Conservation (phyloP, 495 filamentous ascomycete genomes). For the Darksidea phi region DNA sequence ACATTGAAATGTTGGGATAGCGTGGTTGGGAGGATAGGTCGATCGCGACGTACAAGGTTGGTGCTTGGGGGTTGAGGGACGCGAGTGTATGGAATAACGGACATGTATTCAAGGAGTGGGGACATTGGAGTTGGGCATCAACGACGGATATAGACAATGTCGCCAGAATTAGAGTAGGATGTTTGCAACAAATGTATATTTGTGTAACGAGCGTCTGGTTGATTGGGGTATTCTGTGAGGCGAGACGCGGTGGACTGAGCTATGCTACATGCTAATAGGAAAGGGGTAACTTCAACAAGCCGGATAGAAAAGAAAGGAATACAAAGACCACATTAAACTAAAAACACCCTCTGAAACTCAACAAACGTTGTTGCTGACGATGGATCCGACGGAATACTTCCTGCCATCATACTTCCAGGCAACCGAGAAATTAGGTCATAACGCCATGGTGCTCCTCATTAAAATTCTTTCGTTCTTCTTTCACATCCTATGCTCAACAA, state of each 20-base stretch:
- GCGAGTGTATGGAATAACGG: no score
- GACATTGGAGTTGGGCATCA: no score
- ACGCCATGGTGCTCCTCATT: constrained; percentile 13
- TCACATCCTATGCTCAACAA: constrained; percentile 4
- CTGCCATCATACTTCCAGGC: constrained; percentile 10
- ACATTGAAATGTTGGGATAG: no score
- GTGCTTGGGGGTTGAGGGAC: no score
- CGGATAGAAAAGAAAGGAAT: not conserved
- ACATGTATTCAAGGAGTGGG: no score
- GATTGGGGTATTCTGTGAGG: constrained; percentile 6
- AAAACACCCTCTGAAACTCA: not conserved
- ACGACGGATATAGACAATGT: no score
- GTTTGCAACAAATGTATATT: no score
- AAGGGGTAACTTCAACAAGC: not conserved
- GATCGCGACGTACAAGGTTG: no score
- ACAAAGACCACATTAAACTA: not conserved
- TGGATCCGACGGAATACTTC: constrained; percentile 14
- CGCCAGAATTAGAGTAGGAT: no score
- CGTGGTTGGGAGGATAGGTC: no score
- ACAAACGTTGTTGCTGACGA: not conserved
- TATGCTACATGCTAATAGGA: constrained; percentile 6
- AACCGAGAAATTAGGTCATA: not conserved
- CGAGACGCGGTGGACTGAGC: not conserved
- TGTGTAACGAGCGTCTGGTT: constrained; percentile 1
- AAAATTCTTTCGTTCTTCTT: not conserved